Percentiles rank a stretch among this genome's conserved stretches.
Evolutionary conservation across 371 early-diverging fungal species (phyloP).

Genomic region (Lichtheimia ramosa): DNA sequence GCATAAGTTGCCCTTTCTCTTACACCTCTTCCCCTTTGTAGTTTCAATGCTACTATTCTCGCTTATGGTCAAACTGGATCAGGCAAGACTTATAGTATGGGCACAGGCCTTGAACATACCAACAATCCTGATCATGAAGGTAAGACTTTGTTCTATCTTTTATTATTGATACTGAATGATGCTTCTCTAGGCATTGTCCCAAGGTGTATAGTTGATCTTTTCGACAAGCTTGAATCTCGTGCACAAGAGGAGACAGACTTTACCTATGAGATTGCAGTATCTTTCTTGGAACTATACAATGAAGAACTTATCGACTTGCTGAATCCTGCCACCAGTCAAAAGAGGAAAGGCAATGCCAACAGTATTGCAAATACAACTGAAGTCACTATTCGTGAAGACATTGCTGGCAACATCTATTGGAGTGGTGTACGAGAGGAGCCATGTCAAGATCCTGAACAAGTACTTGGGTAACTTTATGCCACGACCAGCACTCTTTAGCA

Average conservation of each 20-base stretch:
- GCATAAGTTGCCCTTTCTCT: slow-evolving; percentile 84
- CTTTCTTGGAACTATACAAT: slow-evolving; percentile 98
- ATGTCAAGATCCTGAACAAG: slow-evolving; percentile 74
- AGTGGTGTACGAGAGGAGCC: slow-evolving; percentile 84
- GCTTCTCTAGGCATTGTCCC: slow-evolving; percentile 82
- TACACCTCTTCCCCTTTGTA: slow-evolving; percentile 52
- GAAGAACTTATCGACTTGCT: slow-evolving; percentile 93
- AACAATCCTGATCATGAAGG: slow-evolving; percentile 41
- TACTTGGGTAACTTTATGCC: slow-evolving; percentile 60
- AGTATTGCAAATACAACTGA: slow-evolving; percentile 19
- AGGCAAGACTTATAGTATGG: slow-evolving; percentile 62
- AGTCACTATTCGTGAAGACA: slow-evolving; percentile 87
- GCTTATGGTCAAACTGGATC: slow-evolving; percentile 51
- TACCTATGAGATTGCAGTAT: slow-evolving; percentile 66
- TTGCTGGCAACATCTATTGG: slow-evolving; percentile 90
- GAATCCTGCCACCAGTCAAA: slow-evolving; percentile 38
- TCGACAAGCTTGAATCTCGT: slow-evolving; percentile 37
- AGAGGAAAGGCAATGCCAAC: slow-evolving; percentile 9
- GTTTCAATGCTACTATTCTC: slow-evolving; percentile 30
- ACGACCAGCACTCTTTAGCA: neutral
- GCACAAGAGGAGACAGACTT: slow-evolving; percentile 44
- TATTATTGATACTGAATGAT: slow-evolving; percentile 3
- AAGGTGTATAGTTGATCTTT: slow-evolving; percentile 76
- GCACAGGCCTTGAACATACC: slow-evolving; percentile 43
- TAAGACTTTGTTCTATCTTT: neutral